These are phyloP conservation scores for Aspergillus sp. DNA, from an alignment of 2,329 filamentous ascomycete genomes.

Conservation along the genomic window DNA sequence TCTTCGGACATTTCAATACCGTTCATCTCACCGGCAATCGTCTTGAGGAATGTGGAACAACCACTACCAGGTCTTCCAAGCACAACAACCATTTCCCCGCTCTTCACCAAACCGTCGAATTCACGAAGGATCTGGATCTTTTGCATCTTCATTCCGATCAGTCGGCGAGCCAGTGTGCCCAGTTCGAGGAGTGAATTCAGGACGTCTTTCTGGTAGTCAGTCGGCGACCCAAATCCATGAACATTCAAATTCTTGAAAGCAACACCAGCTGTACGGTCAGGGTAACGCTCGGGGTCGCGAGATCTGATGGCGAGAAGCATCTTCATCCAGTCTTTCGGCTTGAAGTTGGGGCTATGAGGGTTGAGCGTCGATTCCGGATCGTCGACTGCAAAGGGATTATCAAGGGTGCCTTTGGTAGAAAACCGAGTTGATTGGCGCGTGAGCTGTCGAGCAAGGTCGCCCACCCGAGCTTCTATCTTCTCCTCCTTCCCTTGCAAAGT, in stretches of 20 bases:
- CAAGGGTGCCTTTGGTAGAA: slow-evolving; percentile 16
- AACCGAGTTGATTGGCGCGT: slow-evolving; percentile 26
- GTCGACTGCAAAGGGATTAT: slow-evolving; percentile 22
- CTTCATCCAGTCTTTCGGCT: slow-evolving; percentile 25
- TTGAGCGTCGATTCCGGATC: slow-evolving; percentile 24
- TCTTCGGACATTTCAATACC: slow-evolving; percentile 62
- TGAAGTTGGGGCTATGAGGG: slow-evolving; percentile 25
- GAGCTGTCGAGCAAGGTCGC: slow-evolving; percentile 18
- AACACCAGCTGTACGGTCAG: slow-evolving; percentile 55
- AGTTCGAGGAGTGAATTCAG: slow-evolving; percentile 56
- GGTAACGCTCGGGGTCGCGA: slow-evolving; percentile 21
- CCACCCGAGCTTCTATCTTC: slow-evolving; percentile 13
- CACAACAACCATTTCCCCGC: slow-evolving; percentile 56
- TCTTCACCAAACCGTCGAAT: slow-evolving; percentile 61
- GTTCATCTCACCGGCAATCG: slow-evolving; percentile 76
- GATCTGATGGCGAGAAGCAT: slow-evolving; percentile 24
- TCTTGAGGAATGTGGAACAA: slow-evolving; percentile 84
- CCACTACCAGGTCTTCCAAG: slow-evolving; percentile 43
- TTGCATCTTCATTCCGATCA: slow-evolving; percentile 19
- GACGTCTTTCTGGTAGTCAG: slow-evolving; percentile 69
- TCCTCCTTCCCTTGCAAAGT: slow-evolving; percentile 14
- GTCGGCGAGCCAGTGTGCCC: slow-evolving; percentile 37
- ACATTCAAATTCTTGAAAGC: slow-evolving; percentile 66
- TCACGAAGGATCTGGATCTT: slow-evolving; percentile 55
- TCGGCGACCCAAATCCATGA: slow-evolving; percentile 63